These are phyloP conservation scores for Gracilaria gracilis DNA, from an alignment of 23 red algal species.

Conservation along the genomic window DNA sequence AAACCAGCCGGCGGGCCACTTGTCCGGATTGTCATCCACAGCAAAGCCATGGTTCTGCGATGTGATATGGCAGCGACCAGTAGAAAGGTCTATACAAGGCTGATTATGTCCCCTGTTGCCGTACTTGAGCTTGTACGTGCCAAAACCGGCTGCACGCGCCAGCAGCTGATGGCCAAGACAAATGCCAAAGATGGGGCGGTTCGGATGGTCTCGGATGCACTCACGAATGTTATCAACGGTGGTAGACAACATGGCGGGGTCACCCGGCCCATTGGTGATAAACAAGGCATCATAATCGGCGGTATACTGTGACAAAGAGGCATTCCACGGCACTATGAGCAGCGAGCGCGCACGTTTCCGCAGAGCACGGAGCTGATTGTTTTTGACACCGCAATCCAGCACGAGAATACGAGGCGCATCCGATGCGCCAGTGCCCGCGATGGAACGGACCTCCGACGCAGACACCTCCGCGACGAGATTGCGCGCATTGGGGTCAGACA, in stretches of 20 bases:
- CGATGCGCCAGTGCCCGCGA: slow-evolving; percentile 15
- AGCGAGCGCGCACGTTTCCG: slow-evolving; percentile 50
- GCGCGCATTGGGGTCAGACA: slow-evolving; percentile 79
- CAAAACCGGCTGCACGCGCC: slow-evolving; percentile 86
- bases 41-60: slow-evolving; percentile 99
- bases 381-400: slow-evolving; percentile 94
- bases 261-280: slow-evolving; percentile 97
- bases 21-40: slow-evolving; percentile 56
- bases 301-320: slow-evolving; percentile 52
- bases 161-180: slow-evolving; percentile 98
- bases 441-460: slow-evolving; percentile 8
- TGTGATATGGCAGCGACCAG: slow-evolving; percentile 96
- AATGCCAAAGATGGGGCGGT: slow-evolving; percentile 95
- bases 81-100: slow-evolving; percentile 86
- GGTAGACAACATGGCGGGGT: slow-evolving; percentile 73
- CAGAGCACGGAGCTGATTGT: slow-evolving; percentile 92
- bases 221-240: slow-evolving; percentile 78
- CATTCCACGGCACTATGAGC: slow-evolving; percentile 88
- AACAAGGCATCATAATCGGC: slow-evolving; percentile 85
- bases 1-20: slow-evolving; percentile 75
- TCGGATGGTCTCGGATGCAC: slow-evolving; percentile 43
- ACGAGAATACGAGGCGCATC: slow-evolving; percentile 83
- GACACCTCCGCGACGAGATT: slow-evolving; percentile 95
- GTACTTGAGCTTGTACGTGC: slow-evolving; percentile 97
- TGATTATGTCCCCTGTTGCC: slow-evolving; percentile 98